These are phyloP conservation scores for Alternaria rosae DNA, from an alignment of 2,329 filamentous ascomycete genomes.

Conservation along the genomic window DNA sequence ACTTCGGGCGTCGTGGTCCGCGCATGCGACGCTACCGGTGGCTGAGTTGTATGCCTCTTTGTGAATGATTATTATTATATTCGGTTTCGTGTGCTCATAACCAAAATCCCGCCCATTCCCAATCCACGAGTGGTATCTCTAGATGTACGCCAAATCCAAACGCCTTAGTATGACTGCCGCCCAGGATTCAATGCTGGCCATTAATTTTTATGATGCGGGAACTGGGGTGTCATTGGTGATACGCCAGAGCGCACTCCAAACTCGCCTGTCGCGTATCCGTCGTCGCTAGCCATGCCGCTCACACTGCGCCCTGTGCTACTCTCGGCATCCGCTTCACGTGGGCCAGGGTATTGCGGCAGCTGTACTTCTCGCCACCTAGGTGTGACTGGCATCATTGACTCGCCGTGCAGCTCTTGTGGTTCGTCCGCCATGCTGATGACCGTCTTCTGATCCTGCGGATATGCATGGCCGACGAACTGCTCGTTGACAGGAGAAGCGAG, in stretches of 20 bases:
- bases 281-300: conserved; percentile 35
- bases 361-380: conserved; percentile 36
- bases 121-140: conserved; percentile 18
- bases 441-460: conserved; percentile 29
- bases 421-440: conserved; percentile 29
- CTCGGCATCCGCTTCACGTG: conserved; percentile 30
- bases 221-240: conserved; percentile 25
- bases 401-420: conserved; percentile 35
- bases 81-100: not conserved
- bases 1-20: not conserved
- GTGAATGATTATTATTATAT: not conserved
- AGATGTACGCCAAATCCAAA: conserved; percentile 7
- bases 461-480: conserved; percentile 10
- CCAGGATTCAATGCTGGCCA: not conserved
- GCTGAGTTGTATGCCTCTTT: not conserved
- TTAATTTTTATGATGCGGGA: not conserved
- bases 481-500: conserved; percentile 24
- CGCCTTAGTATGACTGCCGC: not conserved
- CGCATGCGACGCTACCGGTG: not conserved
- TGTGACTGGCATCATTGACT: conserved; percentile 25
- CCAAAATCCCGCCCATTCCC: not conserved
- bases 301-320: conserved; percentile 25
- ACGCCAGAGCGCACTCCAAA: conserved; percentile 15
- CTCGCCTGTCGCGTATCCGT: conserved; percentile 22
- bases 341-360: conserved; percentile 14